These are phyloP conservation scores for Petunia axillaris DNA, from an alignment of 257 asterid species.

Conservation along the genomic window DNA sequence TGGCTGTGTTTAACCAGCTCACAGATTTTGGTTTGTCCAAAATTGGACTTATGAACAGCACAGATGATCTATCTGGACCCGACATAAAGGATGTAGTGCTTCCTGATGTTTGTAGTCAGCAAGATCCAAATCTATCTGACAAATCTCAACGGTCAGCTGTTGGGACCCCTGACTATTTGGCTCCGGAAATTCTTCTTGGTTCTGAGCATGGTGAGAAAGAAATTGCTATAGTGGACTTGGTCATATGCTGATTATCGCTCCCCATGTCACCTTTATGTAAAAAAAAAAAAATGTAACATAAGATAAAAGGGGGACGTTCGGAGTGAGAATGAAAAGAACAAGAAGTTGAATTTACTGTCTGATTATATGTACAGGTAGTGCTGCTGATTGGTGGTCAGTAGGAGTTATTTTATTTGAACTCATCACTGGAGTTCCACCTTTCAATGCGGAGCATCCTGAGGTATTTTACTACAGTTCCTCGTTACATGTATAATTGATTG, in stretches of 20 bases:
- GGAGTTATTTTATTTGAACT: slow-evolving; percentile 86
- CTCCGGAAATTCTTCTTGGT: slow-evolving; percentile 98
- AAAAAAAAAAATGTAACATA: neutral
- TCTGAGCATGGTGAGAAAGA: slow-evolving; percentile 78
- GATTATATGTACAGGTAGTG: slow-evolving; percentile 57
- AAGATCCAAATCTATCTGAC: slow-evolving; percentile 44
- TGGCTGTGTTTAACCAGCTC: slow-evolving; percentile 61
- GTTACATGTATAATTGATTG: slow-evolving; percentile 15
- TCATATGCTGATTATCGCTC: slow-evolving; percentile 33
- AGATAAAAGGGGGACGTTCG: neutral
- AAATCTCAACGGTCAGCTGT: slow-evolving; percentile 70
- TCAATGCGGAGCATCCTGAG: slow-evolving; percentile 85
- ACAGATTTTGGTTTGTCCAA: slow-evolving; percentile 97
- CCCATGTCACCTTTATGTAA: slow-evolving; percentile 22
- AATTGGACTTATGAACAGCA: slow-evolving; percentile 93
- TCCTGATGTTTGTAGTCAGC: slow-evolving; percentile 49
- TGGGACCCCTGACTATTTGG: slow-evolving; percentile 98
- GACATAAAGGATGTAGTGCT: slow-evolving; percentile 44
- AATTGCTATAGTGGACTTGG: slow-evolving; percentile 30
- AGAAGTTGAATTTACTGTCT: neutral
- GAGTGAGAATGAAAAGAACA: slow-evolving; percentile 17
- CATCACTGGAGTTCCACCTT: slow-evolving; percentile 82
- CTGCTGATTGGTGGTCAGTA: slow-evolving; percentile 98
- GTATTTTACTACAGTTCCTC: slow-evolving; percentile 39
- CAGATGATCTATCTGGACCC: slow-evolving; percentile 73